These are phyloP conservation scores for Pythium oligandrum DNA, from an alignment of 352 stramenopile species.

Conservation along the genomic window DNA sequence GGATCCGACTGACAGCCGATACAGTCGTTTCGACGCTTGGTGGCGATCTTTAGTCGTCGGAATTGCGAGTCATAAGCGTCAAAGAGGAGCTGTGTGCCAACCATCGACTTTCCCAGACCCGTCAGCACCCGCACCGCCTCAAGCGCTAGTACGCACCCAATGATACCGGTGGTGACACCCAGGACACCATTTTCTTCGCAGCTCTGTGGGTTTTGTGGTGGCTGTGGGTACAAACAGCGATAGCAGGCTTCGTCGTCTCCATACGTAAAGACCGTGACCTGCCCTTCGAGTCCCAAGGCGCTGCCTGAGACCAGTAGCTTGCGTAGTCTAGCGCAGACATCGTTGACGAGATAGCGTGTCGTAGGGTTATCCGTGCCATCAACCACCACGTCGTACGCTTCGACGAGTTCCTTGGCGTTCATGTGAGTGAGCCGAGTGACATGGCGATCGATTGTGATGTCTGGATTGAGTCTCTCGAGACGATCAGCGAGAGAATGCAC, in stretches of 20 bases:
- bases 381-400: conserved; percentile 88
- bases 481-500: conserved; percentile 76
- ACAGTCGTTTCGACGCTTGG: conserved; percentile 34
- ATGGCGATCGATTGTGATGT: conserved; percentile 51
- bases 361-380: conserved; percentile 95
- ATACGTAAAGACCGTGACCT: conserved; percentile 95
- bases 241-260: conserved; percentile 82
- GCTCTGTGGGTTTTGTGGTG: conserved; percentile 58
- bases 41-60: conserved; percentile 52
- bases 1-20: conserved; percentile 9
- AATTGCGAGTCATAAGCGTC: conserved; percentile 77
- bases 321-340: conserved; percentile 82
- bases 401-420: conserved; percentile 83
- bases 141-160: conserved; percentile 92
- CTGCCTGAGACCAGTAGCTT: conserved; percentile 93
- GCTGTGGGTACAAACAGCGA: conserved; percentile 94
- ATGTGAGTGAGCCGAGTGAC: conserved; percentile 45
- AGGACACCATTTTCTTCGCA: conserved; percentile 97
- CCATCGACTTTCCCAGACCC: conserved; percentile 45
- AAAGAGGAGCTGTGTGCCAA: conserved; percentile 67
- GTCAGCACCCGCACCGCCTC: conserved; percentile 92
- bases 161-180: conserved; percentile 92
- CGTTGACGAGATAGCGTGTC: conserved; percentile 96
- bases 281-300: conserved; percentile 94
- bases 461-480: conserved; percentile 73